phyloP scores from a whole-genome alignment of 140 eudicot genomes.

The Erigeron philadelphicus region DNA sequence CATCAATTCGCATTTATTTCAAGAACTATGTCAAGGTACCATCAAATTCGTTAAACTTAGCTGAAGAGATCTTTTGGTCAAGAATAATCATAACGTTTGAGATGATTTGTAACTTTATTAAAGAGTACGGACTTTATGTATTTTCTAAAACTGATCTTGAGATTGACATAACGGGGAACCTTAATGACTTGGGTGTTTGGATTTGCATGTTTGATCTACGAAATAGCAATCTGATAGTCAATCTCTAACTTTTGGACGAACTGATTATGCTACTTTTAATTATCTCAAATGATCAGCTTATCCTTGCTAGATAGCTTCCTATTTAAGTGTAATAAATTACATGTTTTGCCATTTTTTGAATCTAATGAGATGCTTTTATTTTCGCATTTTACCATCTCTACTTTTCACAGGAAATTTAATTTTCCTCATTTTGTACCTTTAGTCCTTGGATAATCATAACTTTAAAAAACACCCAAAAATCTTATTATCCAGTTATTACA shows the following conservation, averaged over 20 bases:
- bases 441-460: neutral
- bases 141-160: neutral
- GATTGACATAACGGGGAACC: neutral
- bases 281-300: too few relatives aligned
- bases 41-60: neutral
- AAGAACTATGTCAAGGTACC: constrained; percentile 78
- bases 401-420: neutral
- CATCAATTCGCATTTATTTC: constrained; percentile 75
- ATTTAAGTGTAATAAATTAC: too few relatives aligned
- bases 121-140: neutral
- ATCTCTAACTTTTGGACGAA: too few relatives aligned
- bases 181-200: neutral
- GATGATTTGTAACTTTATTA: neutral
- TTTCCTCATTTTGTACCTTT: neutral
- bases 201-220: neutral
- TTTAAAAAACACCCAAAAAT: neutral
- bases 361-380: neutral
- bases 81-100: neutral
- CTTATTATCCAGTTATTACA: neutral
- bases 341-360: neutral
- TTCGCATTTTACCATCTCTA: neutral
- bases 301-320: too few relatives aligned
- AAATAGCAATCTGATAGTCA: too few relatives aligned
- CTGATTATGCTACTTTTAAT: too few relatives aligned
- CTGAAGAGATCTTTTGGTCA: neutral